Base-by-base conservation (phyloP, 2,329 filamentous ascomycete species). In the Ophiognomonia clavigignenti-juglandacearum region DNA sequence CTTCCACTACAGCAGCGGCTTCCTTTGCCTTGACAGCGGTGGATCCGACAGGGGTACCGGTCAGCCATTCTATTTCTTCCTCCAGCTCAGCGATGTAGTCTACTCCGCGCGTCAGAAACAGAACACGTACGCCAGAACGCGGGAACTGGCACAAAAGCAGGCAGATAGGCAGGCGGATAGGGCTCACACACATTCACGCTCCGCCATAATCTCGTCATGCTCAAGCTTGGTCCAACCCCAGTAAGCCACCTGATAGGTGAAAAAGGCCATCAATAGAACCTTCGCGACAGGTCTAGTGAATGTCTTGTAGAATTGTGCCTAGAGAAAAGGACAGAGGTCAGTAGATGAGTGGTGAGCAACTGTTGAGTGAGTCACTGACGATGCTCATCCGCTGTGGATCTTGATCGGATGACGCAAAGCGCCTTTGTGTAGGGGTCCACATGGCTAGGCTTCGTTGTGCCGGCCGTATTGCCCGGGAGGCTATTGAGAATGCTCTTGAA, bases 211-310 rank as follows among this genome's bases (percentile, higher is more conserved):
- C 67, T 93, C 88, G 45, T 87, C 75, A 27, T 78, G 77, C 64
- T 91, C 87, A 42, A 92, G 72, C 65, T 84, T 87, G 31, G 79
- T 62, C 88, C 88, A 93, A 13, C 68, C 69, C 70, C 80, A 88
- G 67, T 91, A 92, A 13, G 77, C 66, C n/a, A 86, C 58, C 66
- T 93, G 88, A 64, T 92, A 93, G 2, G 83, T 85, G 60, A 88
- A 82, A 46, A 90, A 77, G 45, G 88, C 86, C 60, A 86, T 75
- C 31, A 92, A 73, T 54, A 88, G 78, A 45, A 82, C 82, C 68
- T 90, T 92, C 44, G 80, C 75, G 38, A 92, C 72, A 3, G 88
- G 86, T 2, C 85, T 75, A 32, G 82, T 80, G 60, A 89, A 90
- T 13, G 80, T 81, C 60, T 80, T 83, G 72, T 89, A 92, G 68